phyloP scores from a whole-genome alignment of 352 stramenopile species.

The Globisporangium rhizosaccharum region DNA sequence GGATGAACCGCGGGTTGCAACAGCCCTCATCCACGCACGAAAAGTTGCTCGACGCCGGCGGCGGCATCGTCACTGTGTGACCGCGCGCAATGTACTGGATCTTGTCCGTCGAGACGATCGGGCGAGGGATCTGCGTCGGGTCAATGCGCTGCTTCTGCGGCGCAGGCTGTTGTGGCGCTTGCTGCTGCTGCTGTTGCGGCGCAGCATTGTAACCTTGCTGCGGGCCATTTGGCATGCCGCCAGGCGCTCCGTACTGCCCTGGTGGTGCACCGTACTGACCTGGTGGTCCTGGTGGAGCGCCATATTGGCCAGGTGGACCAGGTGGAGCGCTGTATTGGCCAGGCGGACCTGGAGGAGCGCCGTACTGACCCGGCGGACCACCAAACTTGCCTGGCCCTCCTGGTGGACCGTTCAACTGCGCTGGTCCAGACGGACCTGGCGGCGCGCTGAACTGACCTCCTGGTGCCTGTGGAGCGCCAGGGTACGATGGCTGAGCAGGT shows the following conservation, averaged over 20 bases:
- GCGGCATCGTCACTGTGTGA: conserved; percentile 81
- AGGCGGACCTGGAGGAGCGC: neutral
- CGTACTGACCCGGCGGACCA: conserved; percentile 2
- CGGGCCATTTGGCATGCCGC: conserved; percentile 8
- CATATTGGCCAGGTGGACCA: conserved; percentile 8
- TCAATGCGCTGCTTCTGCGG: conserved; percentile 79
- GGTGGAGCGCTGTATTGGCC: neutral
- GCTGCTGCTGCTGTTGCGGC: conserved; percentile 19
- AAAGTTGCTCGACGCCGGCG: conserved; percentile 71
- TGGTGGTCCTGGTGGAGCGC: neutral
- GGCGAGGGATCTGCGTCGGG: conserved; percentile 83
- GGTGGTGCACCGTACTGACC: conserved; percentile 15
- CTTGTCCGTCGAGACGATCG: conserved; percentile 54
- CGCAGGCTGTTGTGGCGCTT: conserved; percentile 32
- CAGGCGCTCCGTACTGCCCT: conserved; percentile 12
- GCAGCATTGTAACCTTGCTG: conserved; percentile 11
- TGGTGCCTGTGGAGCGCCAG: conserved; percentile 9
- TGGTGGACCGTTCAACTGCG: conserved; percentile 14
- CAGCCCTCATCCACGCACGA: conserved; percentile 82
- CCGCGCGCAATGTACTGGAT: conserved; percentile 74
- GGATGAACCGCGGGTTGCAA: conserved; percentile 88
- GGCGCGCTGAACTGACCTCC: conserved; percentile 1
- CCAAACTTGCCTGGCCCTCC: neutral
- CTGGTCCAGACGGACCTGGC: conserved; percentile 1
- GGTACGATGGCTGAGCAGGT: conserved; percentile 1